Evolutionary conservation across 257 asterid species (phyloP), one percentile per base, ranked within the genome.

Genomic region (Capsicum baccatum): DNA sequence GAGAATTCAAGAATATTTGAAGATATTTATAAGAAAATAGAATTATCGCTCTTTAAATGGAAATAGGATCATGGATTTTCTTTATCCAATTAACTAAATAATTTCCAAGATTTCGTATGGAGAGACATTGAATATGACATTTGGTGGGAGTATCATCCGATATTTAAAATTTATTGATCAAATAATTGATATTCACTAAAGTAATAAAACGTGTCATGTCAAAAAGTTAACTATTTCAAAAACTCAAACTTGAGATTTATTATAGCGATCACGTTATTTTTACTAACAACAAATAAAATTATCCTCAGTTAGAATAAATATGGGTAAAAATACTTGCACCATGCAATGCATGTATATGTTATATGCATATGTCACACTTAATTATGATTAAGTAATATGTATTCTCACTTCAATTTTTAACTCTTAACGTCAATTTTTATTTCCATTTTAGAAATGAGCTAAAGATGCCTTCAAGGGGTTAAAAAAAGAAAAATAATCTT

Each of bases 81-180:
- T 52, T 76, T 76, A 48, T 48, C 42, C 56, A 19, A n/a, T 9
- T 48, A 19, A 21, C 12, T 48, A 12, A 19, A 48, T 52, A 21
- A 76, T 74, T 50, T 74, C 59, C 44, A 73, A 48, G 60, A 73
- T 73, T 10, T 48, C 9, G n/a, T 73, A 35, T 26, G 26, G 68
- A 21, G 21, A 4, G 15, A 64, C 16, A 19, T 63, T 63, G 16
- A 26, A 63, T 63, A 26, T 21, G 35, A 66, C 13, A 37, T 37
- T 44, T 74, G 21, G 21, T 21, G 21, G 50, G 21, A 21, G 21
- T 21, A 21, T 64, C 71, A 33, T 33, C 33, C 0, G 9, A 1
- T 66, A 1, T 66, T 33, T 13, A 66, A 35, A 6, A 66, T 33
- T 66, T 33, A 12, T 6, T 66, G 37, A 9, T 21, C 21, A 21